phyloP scores from a whole-genome alignment of 2,329 filamentous ascomycete species.

The Fusarium fujikuroi region DNA sequence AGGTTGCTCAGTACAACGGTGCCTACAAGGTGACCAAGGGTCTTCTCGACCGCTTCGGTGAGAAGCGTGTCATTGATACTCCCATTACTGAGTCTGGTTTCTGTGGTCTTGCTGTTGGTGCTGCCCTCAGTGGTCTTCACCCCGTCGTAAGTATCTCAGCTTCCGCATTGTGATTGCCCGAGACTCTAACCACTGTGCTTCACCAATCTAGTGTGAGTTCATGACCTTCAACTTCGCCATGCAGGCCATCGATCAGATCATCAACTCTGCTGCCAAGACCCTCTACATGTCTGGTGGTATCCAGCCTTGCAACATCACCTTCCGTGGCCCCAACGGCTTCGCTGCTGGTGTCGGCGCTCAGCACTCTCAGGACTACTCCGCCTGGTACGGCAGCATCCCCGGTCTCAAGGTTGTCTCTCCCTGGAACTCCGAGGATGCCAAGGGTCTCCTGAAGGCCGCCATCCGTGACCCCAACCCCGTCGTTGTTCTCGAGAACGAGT shows the following conservation, averaged over 20 bases:
- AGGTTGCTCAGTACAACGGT: constrained; percentile 99
- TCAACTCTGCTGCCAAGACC: constrained; percentile 99
- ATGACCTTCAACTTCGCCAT: constrained; percentile 99
- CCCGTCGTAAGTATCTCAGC: constrained; percentile 77
- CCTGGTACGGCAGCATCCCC: constrained; percentile 98
- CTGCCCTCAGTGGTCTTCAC: constrained; percentile 92
- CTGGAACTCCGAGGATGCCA: constrained; percentile 97
- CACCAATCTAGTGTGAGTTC: constrained; percentile 84
- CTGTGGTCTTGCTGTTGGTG: constrained; percentile 90
- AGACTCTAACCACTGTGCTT: constrained; percentile 16
- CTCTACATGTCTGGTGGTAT: constrained; percentile 99
- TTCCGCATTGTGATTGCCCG: background rate
- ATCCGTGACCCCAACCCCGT: constrained; percentile 99
- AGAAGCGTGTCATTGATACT: constrained; percentile 96
- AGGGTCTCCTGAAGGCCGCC: constrained; percentile 96
- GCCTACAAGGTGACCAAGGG: constrained; percentile 99
- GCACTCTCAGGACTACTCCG: constrained; percentile 98
- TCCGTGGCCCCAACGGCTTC: constrained; percentile 99
- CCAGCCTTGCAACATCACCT: constrained; percentile 99
- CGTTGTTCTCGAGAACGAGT: constrained; percentile 88
- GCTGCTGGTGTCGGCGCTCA: constrained; percentile 94
- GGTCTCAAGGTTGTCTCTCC: constrained; percentile 96
- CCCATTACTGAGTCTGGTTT: constrained; percentile 99
- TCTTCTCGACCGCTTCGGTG: constrained; percentile 94
- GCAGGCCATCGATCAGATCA: constrained; percentile 99